Evolutionary conservation across 768 basidiomycete genomes (phyloP).

Genomic region (Suillus americanus): DNA sequence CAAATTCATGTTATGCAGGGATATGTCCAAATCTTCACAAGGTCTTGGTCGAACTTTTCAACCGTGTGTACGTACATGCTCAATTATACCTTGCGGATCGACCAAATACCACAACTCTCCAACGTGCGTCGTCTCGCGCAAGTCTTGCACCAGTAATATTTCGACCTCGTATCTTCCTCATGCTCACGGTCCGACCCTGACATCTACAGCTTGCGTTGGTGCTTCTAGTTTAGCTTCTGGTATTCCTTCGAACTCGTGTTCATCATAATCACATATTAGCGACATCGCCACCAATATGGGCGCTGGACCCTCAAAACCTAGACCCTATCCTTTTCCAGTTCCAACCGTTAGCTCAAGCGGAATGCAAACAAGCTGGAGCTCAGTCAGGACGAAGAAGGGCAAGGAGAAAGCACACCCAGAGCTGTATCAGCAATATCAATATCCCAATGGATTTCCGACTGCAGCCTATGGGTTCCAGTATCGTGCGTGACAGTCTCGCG

Average conservation of each 20-base stretch:
- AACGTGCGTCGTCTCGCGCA: background rate
- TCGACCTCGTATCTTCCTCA: background rate
- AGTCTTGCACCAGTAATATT: background rate
- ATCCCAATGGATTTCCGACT: slow-evolving; percentile 14
- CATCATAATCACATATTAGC: background rate
- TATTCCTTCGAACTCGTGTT: slow-evolving; percentile 1
- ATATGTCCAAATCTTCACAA: background rate
- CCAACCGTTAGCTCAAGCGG: slow-evolving; percentile 10
- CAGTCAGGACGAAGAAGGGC: slow-evolving; percentile 18
- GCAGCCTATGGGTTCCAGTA: slow-evolving; percentile 21
- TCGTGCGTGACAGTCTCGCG: slow-evolving; percentile 18
- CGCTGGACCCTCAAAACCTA: slow-evolving; percentile 20
- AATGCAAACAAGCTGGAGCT: slow-evolving; percentile 21
- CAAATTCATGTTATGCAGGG: background rate
- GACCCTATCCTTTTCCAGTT: slow-evolving; percentile 19
- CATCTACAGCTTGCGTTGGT: background rate
- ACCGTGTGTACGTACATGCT: background rate
- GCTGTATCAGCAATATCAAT: slow-evolving; percentile 14
- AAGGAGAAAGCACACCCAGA: slow-evolving; percentile 18
- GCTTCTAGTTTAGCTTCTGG: background rate
- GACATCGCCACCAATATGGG: slow-evolving; percentile 18
- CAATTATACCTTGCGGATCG: background rate
- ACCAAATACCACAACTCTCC: background rate
- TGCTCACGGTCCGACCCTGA: background rate
- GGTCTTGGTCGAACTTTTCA: background rate